Evolutionary conservation across 2,329 filamentous ascomycete genomes (phyloP), one percentile per base, ranked within the genome.

Genomic region (Hypomyces rosellus): DNA sequence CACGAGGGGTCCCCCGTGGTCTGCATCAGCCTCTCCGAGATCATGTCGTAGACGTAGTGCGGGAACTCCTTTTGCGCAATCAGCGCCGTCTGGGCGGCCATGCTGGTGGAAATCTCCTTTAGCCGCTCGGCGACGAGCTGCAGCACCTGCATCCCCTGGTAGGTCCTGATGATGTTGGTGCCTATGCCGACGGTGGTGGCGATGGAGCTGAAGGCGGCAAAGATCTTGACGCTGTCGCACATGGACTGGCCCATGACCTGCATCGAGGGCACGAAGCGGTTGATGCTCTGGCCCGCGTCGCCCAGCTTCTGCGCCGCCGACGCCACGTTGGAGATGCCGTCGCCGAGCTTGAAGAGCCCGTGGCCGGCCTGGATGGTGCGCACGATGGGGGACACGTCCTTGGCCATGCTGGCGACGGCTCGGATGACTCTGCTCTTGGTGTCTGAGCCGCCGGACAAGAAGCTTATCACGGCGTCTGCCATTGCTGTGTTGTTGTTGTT

Each of bases 41-140:
- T 58, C 66, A 69, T 67, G 33, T 67, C 63, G 39, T 67, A 62
- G 14, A 69, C 66, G 13, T 68, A 67, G 16, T 64, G 61, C 0
- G 67, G 65, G 18, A 69, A 69, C 30, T 69, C 62, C 48, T 63
- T 61, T n/a, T 69, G 66, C 1, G 67, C 66, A 22, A 64, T 61
- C 2, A 69, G 62, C 3, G 67, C 65, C 0, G 66, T 67, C 49
- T 69, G 67, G 2, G 67, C 67, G 0, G 64, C 63, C 0, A 69
- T 58, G 6, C 57, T 64, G 7, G 55, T 57, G 1, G 59, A 60
- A 25, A 69, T 69, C 12, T 67, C 61, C 7, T 67, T 59, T 8
- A 69, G 64, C 42, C 61, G 62, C 7, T 63, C 59, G 12, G 64
- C 67, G 34, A 69, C 67, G 8, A 69, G 61, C 38, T 67, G 63